phyloP scores from a whole-genome alignment of 768 basidiomycete species.

The Gloeostereum incarnatum region DNA sequence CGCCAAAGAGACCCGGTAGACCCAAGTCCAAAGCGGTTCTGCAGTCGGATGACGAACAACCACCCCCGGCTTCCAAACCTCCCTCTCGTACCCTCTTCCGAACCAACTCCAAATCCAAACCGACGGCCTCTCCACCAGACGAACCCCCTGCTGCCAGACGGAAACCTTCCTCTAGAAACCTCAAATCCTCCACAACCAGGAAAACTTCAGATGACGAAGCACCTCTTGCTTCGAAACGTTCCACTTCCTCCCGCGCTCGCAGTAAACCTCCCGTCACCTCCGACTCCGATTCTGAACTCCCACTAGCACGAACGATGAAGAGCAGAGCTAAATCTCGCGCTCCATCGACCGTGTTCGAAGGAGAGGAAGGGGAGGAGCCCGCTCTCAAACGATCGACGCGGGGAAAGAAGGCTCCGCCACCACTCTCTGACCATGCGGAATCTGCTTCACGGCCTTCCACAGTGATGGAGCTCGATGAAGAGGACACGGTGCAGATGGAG shows the following conservation, averaged over 20 bases:
- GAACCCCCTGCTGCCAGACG: neutral
- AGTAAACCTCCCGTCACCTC: neutral
- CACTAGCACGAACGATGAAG: conserved; percentile 1
- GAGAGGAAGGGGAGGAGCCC: too few relatives aligned
- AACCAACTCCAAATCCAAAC: neutral
- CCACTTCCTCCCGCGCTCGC: neutral
- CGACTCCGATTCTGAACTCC: neutral
- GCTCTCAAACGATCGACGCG: too few relatives aligned
- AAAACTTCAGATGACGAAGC: neutral
- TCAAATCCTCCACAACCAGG: too few relatives aligned
- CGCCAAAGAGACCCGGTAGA: neutral
- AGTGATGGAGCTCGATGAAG: too few relatives aligned
- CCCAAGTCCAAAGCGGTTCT: neutral
- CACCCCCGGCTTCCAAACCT: neutral
- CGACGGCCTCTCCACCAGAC: neutral
- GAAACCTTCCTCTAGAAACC: too few relatives aligned
- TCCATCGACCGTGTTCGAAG: too few relatives aligned
- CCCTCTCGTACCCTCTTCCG: conserved; percentile 4
- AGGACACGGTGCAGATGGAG: too few relatives aligned
- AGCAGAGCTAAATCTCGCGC: too few relatives aligned
- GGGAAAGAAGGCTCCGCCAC: too few relatives aligned
- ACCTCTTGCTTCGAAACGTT: neutral
- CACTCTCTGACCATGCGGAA: too few relatives aligned
- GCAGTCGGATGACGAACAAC: neutral
- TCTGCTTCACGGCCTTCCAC: too few relatives aligned